These are phyloP conservation scores for Citrus maxima DNA, from an alignment of 345 rosid genomes.

Conservation along the genomic window DNA sequence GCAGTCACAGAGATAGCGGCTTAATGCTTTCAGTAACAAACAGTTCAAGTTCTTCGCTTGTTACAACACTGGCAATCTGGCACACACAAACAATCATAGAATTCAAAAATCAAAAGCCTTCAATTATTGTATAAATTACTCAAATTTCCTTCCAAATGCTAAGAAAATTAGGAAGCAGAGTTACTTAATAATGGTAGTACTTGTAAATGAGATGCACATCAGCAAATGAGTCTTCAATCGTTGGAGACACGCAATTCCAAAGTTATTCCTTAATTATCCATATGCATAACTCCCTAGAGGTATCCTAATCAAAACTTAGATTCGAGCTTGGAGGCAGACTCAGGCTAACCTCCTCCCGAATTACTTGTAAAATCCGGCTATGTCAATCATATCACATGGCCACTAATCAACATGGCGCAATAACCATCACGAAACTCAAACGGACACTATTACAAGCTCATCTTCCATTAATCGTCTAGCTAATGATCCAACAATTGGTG, in stretches of 20 bases:
- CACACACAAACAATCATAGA: neutral
- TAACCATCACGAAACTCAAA: neutral
- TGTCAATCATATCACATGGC: neutral
- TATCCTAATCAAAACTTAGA: neutral
- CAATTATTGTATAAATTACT: neutral
- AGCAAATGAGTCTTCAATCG: too few species aligned
- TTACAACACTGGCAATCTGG: neutral
- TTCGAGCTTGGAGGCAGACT: neutral
- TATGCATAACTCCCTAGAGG: neutral
- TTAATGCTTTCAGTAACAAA: slow-evolving; percentile 8
- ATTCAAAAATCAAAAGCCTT: neutral
- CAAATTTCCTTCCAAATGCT: neutral
- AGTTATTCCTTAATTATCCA: too few species aligned
- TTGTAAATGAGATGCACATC: neutral
- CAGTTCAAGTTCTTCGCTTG: neutral
- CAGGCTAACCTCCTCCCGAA: neutral
- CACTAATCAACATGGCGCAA: neutral
- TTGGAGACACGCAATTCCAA: too few species aligned
- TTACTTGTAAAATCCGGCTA: neutral
- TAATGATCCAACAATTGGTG: neutral
- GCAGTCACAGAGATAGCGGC: slow-evolving; percentile 9
- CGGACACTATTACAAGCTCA: neutral
- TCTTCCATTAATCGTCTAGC: neutral
- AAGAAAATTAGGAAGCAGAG: neutral
- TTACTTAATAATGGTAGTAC: neutral